A percentile compares a stretch with the other conserved stretches of the same genome.
Evolutionary conservation across 306 rosid species (phyloP).

Genomic region (Echinosophora koreensis): DNA sequence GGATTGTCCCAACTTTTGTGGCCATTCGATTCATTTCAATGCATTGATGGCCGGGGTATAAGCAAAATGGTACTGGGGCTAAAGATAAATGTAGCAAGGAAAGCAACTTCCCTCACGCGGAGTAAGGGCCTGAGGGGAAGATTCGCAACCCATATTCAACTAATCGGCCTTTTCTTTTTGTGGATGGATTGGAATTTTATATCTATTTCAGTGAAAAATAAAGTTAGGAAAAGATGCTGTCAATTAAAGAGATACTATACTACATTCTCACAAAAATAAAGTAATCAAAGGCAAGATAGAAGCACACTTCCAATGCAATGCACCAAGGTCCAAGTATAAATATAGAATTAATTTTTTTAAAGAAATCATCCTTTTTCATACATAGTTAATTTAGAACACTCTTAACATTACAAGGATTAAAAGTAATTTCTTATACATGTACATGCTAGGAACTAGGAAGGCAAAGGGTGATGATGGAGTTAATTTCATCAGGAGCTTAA

Average conservation of each 20-base stretch:
- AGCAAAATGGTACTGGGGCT: constrained; percentile 46
- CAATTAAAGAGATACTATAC: constrained; percentile 8
- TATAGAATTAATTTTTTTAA: no score
- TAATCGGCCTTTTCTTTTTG: constrained; percentile 5
- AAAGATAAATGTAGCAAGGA: constrained; percentile 52
- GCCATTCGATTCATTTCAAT: constrained; percentile 46
- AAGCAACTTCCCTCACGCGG: constrained; percentile 47
- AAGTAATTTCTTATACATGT: no score
- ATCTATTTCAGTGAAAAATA: not conserved
- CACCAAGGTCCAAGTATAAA: not conserved
- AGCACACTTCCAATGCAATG: not conserved
- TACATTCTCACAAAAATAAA: constrained; percentile 1
- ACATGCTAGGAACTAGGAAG: no score
- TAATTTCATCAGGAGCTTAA: no score
- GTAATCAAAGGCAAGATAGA: not conserved
- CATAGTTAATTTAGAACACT: no score
- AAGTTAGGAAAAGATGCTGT: not conserved
- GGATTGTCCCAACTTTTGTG: constrained; percentile 51
- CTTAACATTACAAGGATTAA: no score
- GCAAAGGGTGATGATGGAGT: no score
- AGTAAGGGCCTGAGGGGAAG: constrained; percentile 20
- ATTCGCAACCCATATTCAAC: constrained; percentile 44
- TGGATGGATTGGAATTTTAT: not conserved
- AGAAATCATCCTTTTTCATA: not conserved
- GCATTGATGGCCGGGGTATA: constrained; percentile 53